Evolutionary conservation across 257 asterid genomes (phyloP).

Genomic region (Parsonsia alboflavescens): DNA sequence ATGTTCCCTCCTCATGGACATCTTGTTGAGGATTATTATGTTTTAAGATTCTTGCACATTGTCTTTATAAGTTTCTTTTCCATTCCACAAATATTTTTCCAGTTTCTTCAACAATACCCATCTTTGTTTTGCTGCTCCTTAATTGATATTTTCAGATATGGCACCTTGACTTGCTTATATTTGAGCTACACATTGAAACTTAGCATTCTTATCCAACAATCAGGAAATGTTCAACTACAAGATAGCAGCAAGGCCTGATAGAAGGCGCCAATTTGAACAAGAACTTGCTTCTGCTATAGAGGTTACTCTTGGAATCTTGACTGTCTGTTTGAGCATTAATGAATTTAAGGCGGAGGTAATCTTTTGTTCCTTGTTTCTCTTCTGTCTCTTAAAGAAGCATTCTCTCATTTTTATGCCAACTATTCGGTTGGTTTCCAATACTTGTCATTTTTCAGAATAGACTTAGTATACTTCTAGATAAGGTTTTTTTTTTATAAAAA

Average conservation of each 20-base stretch:
- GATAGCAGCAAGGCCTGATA: conserved; percentile 95
- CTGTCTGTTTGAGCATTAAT: conserved; percentile 78
- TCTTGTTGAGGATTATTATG: too few relatives aligned
- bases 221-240: conserved; percentile 96
- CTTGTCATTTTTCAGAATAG: neutral
- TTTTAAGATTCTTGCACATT: too few relatives aligned
- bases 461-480: neutral
- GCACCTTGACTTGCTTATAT: neutral
- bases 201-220: conserved; percentile 9
- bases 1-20: too few relatives aligned
- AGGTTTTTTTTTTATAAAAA: too few relatives aligned
- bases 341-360: conserved; percentile 83
- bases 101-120: too few relatives aligned
- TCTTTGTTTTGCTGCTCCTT: neutral
- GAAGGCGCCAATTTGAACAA: conserved; percentile 85
- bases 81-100: too few relatives aligned
- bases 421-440: neutral
- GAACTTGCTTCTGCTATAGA: conserved; percentile 85
- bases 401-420: neutral
- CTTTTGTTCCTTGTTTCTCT: conserved; percentile 1
- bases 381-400: conserved; percentile 3
- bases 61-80: too few relatives aligned
- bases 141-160: neutral
- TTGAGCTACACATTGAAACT: conserved; percentile 10
- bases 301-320: conserved; percentile 70